Evolutionary conservation across 2,329 filamentous ascomycete genomes (phyloP).

Genomic region (Ophiostoma tasmaniense): DNA sequence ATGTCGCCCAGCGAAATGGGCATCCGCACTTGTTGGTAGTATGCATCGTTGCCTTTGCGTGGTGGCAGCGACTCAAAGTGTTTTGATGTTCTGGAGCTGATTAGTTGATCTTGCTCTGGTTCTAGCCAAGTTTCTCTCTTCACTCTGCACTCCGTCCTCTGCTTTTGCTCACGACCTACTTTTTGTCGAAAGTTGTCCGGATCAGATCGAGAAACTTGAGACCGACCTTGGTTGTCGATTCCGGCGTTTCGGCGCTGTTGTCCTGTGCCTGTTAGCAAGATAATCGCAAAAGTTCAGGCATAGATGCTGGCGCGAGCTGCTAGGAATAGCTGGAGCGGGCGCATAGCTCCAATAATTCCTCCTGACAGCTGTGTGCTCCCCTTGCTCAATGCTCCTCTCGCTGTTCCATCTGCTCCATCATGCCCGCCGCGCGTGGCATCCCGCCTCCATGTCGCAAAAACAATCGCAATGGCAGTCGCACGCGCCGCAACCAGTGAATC

Average conservation of each 20-base stretch:
- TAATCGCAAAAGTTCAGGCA: not conserved
- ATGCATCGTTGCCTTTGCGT: constrained; percentile 56
- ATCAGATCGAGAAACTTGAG: constrained; percentile 67
- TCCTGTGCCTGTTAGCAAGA: constrained; percentile 16
- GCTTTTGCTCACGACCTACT: constrained; percentile 41
- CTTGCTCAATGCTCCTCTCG: not conserved
- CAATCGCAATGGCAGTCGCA: not conserved
- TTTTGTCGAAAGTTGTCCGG: constrained; percentile 70
- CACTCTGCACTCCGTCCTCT: not conserved
- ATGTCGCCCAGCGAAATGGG: constrained; percentile 72
- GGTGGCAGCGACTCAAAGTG: constrained; percentile 67
- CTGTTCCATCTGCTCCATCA: constrained; percentile 3
- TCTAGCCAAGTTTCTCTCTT: not conserved
- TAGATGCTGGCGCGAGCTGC: not conserved
- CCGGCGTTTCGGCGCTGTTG: constrained; percentile 51
- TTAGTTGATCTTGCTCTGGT: not conserved
- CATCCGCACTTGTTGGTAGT: constrained; percentile 68
- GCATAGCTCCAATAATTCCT: not conserved
- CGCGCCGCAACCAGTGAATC: not conserved
- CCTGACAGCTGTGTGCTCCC: not conserved
- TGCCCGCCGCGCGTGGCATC: not conserved
- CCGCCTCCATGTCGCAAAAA: not conserved
- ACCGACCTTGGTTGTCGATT: constrained; percentile 63
- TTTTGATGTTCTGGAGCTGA: constrained; percentile 49
- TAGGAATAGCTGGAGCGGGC: not conserved